These are phyloP conservation scores for Entomortierella chlamydospora DNA, from an alignment of 192 early-diverging fungal species.

Conservation along the genomic window DNA sequence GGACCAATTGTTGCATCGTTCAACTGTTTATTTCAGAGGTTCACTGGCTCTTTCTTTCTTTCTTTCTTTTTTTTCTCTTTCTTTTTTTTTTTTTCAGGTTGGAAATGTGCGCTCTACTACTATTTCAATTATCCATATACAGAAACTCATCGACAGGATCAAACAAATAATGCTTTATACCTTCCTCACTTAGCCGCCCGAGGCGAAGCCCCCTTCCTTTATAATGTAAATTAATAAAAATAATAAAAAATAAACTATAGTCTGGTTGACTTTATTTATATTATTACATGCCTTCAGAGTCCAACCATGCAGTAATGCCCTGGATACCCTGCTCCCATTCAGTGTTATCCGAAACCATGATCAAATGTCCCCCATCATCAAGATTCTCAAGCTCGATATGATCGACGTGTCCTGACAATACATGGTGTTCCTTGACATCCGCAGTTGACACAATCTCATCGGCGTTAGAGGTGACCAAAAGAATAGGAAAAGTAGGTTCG, in stretches of 20 bases:
- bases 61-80: background rate
- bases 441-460: slow-evolving; percentile 48
- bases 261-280: no score
- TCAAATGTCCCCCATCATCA: slow-evolving; percentile 48
- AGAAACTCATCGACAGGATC: no score
- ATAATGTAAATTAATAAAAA: background rate
- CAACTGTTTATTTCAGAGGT: no score
- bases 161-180: no score
- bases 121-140: background rate
- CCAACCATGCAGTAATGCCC: slow-evolving; percentile 50
- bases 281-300: slow-evolving; percentile 54
- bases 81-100: background rate
- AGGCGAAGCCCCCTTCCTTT: no score
- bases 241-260: slow-evolving; percentile 2
- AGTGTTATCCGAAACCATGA: slow-evolving; percentile 49
- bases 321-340: slow-evolving; percentile 54
- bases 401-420: slow-evolving; percentile 34
- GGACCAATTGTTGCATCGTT: no score
- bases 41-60: background rate
- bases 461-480: slow-evolving; percentile 36
- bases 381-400: slow-evolving; percentile 49
- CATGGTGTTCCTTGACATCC: slow-evolving; percentile 40
- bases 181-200: no score
- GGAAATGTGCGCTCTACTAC: background rate
- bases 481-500: slow-evolving; percentile 44